Base-by-base conservation (phyloP, 225 moss, liverwort and hornwort species). In the Neckera pumila region DNA sequence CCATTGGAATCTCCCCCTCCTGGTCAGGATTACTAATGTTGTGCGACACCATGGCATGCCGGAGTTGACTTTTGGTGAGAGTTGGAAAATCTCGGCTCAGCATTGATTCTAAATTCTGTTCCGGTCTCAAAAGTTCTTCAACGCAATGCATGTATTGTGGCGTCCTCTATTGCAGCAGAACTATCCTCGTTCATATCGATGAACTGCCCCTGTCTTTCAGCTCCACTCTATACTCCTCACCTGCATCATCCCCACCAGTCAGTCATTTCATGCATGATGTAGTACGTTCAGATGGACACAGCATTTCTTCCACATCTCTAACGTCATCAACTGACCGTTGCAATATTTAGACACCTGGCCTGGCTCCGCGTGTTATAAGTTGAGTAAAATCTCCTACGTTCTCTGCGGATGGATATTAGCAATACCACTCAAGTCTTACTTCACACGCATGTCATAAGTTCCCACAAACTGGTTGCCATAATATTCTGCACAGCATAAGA, bases 1-100 rank as follows among this genome's bases (percentile, higher is more conserved):
- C 91, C 89, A 90, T 86, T 33, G 89, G 86, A 84, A 92, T 79
- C 79, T 88, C 93, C 21, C 34, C 71, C 87, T 93, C 93, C 69
- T 70, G 88, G 66, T 88, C 87, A 90, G 61, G 47, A 58, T 84
- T 62, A 58, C 87, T 80, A 62, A 92, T 66, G 88, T 60, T 89
- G 30, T 87, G 89, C 33, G 87, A 54, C 58, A 89, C 87, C 64
- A 76, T 61, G 43, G 84, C 93, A 93, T 93, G 92, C 90, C 91
- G 89, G 85, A 86, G 86, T 86, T 82, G 92, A 83, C 62, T 61
- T 69, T 87, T 75, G 85, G 31, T 66, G 58, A 86, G 84, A 89
- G 63, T 72, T 42, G 85, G 62, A 22, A 90, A 86, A 65, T 90
- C 92, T 86, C 91, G 83, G 85, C 91, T 94, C 80, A 93, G 89